These are phyloP conservation scores for Saksenaea oblongispora DNA, from an alignment of 371 early-diverging fungal genomes.

Conservation along the genomic window DNA sequence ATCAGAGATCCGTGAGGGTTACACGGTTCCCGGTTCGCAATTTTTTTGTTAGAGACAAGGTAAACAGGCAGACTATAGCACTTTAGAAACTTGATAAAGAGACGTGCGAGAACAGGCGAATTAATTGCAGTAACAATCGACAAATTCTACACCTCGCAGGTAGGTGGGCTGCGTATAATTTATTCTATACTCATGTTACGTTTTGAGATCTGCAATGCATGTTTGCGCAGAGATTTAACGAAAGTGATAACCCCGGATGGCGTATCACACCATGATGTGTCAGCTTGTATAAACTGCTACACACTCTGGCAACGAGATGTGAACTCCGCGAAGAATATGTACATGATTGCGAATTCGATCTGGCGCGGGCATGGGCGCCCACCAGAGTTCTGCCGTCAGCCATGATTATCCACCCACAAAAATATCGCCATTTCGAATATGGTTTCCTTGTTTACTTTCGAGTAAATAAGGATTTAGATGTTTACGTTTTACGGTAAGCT, in stretches of 20 bases:
- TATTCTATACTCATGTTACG: neutral
- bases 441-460: neutral
- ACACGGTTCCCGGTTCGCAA: too few species aligned
- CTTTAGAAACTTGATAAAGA: too few species aligned
- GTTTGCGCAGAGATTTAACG: neutral
- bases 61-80: too few species aligned
- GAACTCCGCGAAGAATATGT: too few species aligned
- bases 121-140: neutral
- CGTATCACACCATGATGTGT: neutral
- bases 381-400: too few species aligned
- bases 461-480: neutral
- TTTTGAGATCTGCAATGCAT: neutral
- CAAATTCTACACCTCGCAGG: neutral
- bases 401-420: too few species aligned
- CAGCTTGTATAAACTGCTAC: neutral
- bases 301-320: neutral
- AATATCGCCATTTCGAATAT: neutral
- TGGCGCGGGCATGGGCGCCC: too few species aligned
- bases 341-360: too few species aligned
- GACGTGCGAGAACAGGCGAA: neutral
- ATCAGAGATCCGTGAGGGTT: too few species aligned
- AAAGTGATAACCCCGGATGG: neutral
- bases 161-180: neutral
- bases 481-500: neutral
- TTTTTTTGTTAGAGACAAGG: too few species aligned